A percentile compares a stretch with the other conserved stretches of the same genome.
These are phyloP conservation scores for Salix brachista DNA, from an alignment of 345 rosid genomes.

Conservation along the genomic window DNA sequence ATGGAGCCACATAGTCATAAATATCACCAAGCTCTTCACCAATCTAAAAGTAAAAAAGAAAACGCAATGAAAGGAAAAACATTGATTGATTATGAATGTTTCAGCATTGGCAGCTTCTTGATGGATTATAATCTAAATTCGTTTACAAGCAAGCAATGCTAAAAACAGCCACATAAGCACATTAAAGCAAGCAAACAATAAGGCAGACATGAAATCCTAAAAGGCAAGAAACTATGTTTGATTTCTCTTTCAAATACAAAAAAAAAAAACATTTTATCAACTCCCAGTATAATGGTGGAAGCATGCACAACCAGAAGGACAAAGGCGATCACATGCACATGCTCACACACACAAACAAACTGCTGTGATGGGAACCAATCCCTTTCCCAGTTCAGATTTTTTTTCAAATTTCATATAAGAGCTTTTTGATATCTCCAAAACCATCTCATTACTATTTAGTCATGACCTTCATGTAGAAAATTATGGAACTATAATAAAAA, in stretches of 20 bases:
- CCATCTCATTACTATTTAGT: background rate
- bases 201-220: background rate
- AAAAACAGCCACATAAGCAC: background rate
- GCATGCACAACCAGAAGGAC: background rate
- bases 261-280: background rate
- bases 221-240: background rate
- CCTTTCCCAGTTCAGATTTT: background rate
- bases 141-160: background rate
- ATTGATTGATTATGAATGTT: background rate
- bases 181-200: background rate
- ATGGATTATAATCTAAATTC: background rate
- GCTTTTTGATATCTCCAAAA: background rate
- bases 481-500: background rate
- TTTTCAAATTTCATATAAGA: background rate
- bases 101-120: background rate
- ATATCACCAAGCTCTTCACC: slow-evolving; percentile 99
- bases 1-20: slow-evolving; percentile 97
- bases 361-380: background rate
- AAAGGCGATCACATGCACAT: background rate
- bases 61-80: background rate
- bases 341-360: background rate
- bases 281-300: background rate
- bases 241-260: background rate
- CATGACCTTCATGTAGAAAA: background rate
- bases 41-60: slow-evolving; percentile 49